Conservation (phyloP, 192 early-diverging fungal species). For the Linnemannia zychae region DNA sequence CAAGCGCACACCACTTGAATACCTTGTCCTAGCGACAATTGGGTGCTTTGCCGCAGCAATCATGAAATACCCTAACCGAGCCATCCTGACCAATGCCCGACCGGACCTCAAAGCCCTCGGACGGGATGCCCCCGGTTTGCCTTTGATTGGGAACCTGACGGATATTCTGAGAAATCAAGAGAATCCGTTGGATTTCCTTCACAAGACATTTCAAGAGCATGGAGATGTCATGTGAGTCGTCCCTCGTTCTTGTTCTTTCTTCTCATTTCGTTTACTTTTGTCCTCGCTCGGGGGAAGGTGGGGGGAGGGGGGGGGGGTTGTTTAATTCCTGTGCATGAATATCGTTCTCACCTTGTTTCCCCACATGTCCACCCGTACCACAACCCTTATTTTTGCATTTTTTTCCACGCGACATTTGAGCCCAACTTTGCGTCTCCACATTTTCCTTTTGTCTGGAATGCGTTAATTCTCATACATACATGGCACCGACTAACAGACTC, state of each 20-base stretch:
- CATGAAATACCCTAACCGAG: slow-evolving; percentile 48
- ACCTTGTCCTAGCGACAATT: slow-evolving; percentile 26
- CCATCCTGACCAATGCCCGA: slow-evolving; percentile 24
- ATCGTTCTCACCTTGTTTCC: not conserved
- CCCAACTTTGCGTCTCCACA: not conserved
- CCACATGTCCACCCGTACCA: not conserved
- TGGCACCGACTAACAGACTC: too few species aligned
- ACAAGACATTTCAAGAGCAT: slow-evolving; percentile 12
- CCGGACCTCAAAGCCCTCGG: slow-evolving; percentile 29
- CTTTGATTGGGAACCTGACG: slow-evolving; percentile 32
- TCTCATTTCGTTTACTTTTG: not conserved
- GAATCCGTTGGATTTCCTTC: slow-evolving; percentile 4
- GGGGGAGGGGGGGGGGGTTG: too few species aligned
- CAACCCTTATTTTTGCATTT: not conserved
- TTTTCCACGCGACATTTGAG: not conserved
- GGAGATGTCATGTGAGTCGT: slow-evolving; percentile 31
- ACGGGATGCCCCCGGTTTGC: slow-evolving; percentile 12
- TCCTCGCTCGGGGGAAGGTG: too few species aligned
- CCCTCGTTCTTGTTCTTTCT: not conserved
- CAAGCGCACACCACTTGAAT: slow-evolving; percentile 32
- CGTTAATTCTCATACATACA: too few species aligned
- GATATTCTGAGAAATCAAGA: slow-evolving; percentile 7
- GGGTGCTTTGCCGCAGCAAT: slow-evolving; percentile 16
- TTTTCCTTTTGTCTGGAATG: not conserved
- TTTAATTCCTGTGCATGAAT: not conserved